Evolutionary conservation across 306 rosid species (phyloP).

Genomic region (Hippophae gyantsensis): DNA sequence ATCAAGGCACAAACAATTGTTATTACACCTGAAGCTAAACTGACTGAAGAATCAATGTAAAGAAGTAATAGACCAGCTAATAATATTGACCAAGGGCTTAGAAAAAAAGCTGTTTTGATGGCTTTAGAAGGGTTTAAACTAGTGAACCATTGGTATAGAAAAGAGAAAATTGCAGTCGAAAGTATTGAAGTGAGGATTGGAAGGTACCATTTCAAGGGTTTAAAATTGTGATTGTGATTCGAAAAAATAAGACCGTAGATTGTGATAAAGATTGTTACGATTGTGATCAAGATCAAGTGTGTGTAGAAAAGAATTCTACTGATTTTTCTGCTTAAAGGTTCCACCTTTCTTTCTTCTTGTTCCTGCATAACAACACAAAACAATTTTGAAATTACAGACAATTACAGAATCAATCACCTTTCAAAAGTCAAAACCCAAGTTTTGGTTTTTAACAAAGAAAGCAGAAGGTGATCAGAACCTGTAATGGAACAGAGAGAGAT

Average conservation of each 20-base stretch:
- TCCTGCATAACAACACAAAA: no score
- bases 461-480: no score
- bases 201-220: slow-evolving; percentile 45
- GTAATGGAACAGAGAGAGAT: no score
- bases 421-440: no score
- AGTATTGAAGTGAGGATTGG: slow-evolving; percentile 41
- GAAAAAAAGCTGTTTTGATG: slow-evolving; percentile 45
- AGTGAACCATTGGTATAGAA: slow-evolving; percentile 46
- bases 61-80: slow-evolving; percentile 38
- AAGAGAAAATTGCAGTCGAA: slow-evolving; percentile 40
- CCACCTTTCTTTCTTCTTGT: no score
- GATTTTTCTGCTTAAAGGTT: no score
- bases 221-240: slow-evolving; percentile 39
- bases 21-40: slow-evolving; percentile 36
- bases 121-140: slow-evolving; percentile 36
- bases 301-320: no score
- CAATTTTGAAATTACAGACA: no score
- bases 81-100: slow-evolving; percentile 44
- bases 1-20: slow-evolving; percentile 32
- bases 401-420: no score
- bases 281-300: no score
- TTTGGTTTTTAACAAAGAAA: no score
- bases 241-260: background rate
- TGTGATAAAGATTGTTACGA: no score
- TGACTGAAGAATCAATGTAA: slow-evolving; percentile 25